phyloP scores from a whole-genome alignment of 306 rosid genomes.

The Mimosa pudica region DNA sequence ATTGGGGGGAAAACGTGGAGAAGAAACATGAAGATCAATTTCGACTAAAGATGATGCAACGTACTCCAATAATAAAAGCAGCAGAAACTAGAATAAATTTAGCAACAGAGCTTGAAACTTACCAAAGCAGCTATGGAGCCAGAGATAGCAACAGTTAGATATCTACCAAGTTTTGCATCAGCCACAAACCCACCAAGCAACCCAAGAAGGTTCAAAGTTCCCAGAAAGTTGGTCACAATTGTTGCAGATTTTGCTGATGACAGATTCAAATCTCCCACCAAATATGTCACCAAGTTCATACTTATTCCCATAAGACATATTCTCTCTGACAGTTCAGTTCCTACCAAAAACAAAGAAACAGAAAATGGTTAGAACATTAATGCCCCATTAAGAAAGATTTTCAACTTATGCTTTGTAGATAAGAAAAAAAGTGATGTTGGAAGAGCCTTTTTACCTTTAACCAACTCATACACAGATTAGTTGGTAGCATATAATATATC shows the following conservation, averaged over 20 bases:
- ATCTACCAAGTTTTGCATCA: conserved; percentile 88
- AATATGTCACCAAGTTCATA: conserved; percentile 91
- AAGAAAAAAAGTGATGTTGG: neutral
- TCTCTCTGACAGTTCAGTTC: conserved; percentile 87
- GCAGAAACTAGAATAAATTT: neutral
- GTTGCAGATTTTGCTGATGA: conserved; percentile 81
- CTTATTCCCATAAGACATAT: conserved; percentile 84
- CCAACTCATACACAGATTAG: neutral
- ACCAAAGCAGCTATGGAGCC: conserved; percentile 69
- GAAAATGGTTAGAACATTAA: neutral
- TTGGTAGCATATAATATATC: neutral
- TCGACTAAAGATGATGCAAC: too few relatives aligned
- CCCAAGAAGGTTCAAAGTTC: conserved; percentile 89
- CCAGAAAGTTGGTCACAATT: conserved; percentile 84
- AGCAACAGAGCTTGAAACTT: conserved; percentile 32
- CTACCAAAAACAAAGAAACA: conserved; percentile 45
- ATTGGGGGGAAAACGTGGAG: too few relatives aligned
- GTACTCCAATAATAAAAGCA: too few relatives aligned
- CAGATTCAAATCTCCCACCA: conserved; percentile 68
- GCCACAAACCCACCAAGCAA: conserved; percentile 91
- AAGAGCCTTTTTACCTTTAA: neutral
- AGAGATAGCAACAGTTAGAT: conserved; percentile 59
- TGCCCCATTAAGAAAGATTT: neutral
- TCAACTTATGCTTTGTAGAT: neutral
- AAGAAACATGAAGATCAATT: too few relatives aligned